Evolutionary conservation across 768 basidiomycete species (phyloP).

Genomic region (Pisolithus orientalis): DNA sequence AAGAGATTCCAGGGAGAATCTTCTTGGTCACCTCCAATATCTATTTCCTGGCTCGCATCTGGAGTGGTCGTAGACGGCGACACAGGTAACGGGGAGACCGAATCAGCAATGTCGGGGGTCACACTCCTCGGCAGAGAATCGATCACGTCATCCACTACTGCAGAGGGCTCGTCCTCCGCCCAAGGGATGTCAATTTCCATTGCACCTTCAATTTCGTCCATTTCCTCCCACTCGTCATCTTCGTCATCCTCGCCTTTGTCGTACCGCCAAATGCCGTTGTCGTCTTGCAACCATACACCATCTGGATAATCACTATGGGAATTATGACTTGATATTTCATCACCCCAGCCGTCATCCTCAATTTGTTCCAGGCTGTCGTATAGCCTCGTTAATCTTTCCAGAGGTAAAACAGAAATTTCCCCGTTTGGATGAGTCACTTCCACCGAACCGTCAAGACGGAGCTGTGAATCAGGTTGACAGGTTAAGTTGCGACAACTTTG

Average conservation of each 20-base stretch:
- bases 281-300: slow-evolving; percentile 38
- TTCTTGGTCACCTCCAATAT: slow-evolving; percentile 28
- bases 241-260: slow-evolving; percentile 28
- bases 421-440: slow-evolving; percentile 67
- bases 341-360: slow-evolving; percentile 59
- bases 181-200: slow-evolving; percentile 33
- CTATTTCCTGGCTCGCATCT: slow-evolving; percentile 26
- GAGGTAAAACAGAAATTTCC: slow-evolving; percentile 41
- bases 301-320: slow-evolving; percentile 39
- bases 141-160: slow-evolving; percentile 12
- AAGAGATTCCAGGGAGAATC: slow-evolving; percentile 74
- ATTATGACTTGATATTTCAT: slow-evolving; percentile 25
- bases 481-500: not conserved
- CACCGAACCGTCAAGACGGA: slow-evolving; percentile 68
- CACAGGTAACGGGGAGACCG: slow-evolving; percentile 17
- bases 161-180: slow-evolving; percentile 18
- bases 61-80: slow-evolving; percentile 27
- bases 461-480: slow-evolving; percentile 33
- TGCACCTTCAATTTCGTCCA: slow-evolving; percentile 24
- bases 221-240: slow-evolving; percentile 38
- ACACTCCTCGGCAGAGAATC: slow-evolving; percentile 10
- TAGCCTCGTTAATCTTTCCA: slow-evolving; percentile 67
- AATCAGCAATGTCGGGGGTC: slow-evolving; percentile 16
- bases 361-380: slow-evolving; percentile 80
- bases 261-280: slow-evolving; percentile 29